Conservation (phyloP, 164 flowering plant species). For the Stephania cephalantha region DNA sequence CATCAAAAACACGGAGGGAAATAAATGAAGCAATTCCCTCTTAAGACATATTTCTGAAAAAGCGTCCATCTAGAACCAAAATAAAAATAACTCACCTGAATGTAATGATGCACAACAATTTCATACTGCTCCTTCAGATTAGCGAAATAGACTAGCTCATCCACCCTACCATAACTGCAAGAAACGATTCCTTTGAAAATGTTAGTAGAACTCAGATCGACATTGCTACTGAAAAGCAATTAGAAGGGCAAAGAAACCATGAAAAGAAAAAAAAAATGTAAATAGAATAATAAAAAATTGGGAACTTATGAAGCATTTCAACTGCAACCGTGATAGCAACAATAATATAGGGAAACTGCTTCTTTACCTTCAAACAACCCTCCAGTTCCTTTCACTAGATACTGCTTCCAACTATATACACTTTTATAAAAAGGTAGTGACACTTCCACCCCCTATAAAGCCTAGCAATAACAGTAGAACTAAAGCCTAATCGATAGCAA, state of each 20-base stretch:
- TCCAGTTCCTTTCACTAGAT: background rate
- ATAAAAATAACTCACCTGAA: constrained; percentile 53
- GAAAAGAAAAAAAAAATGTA: background rate
- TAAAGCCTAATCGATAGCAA: background rate
- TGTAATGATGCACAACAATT: constrained; percentile 90
- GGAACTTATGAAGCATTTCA: background rate
- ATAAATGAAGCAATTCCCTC: background rate
- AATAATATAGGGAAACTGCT: background rate
- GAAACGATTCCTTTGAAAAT: constrained; percentile 1
- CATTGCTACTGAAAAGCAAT: background rate
- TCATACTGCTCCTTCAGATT: constrained; percentile 87
- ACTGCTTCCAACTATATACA: background rate
- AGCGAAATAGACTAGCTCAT: constrained; percentile 94
- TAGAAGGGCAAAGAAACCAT: background rate
- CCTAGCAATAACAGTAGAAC: background rate
- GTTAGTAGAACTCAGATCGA: background rate
- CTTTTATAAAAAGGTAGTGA: background rate
- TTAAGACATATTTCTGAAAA: background rate
- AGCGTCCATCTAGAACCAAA: background rate
- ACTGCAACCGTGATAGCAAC: background rate
- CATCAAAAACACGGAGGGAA: background rate
- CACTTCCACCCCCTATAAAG: background rate
- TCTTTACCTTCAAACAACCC: background rate
- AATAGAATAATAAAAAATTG: background rate
- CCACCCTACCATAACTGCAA: constrained; percentile 95